Percentiles rank a stretch among this genome's conserved stretches.
Evolutionary conservation across 139 green algal species (phyloP).

Genomic region (Yamagishiella unicocca): DNA sequence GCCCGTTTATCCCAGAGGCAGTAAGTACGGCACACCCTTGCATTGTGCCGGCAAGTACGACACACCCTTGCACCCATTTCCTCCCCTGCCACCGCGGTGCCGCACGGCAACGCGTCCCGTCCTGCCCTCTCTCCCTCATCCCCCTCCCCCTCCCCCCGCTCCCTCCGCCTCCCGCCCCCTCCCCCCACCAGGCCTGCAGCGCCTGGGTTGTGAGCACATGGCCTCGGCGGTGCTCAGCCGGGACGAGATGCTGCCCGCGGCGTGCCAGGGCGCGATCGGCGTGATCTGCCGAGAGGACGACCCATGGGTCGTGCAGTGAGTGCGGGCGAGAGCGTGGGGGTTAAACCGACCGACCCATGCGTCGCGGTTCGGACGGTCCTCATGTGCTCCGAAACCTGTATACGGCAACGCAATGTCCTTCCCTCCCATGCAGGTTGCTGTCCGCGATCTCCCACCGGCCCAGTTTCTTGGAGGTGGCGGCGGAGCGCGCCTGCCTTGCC

Average conservation of each 20-base stretch:
- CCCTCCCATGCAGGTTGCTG: constrained; percentile 30
- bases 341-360: no score
- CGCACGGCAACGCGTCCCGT: no score
- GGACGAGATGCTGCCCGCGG: constrained; percentile 49
- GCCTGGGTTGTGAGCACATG: constrained; percentile 10
- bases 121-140: no score
- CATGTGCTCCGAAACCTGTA: background rate
- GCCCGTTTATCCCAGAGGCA: no score
- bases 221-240: background rate
- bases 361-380: no score
- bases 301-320: constrained; percentile 17
- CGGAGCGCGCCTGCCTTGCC: constrained; percentile 42
- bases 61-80: no score
- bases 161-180: background rate
- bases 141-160: no score
- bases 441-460: constrained; percentile 7
- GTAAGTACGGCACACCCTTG: no score
- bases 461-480: constrained; percentile 39
- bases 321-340: no score
- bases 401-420: no score
- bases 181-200: constrained; percentile 25
- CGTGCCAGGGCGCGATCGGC: constrained; percentile 48
- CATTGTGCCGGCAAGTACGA: no score
- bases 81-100: no score
- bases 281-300: constrained; percentile 38